Conservation (phyloP, 148 eudicot genomes). For the Silene conica region DNA sequence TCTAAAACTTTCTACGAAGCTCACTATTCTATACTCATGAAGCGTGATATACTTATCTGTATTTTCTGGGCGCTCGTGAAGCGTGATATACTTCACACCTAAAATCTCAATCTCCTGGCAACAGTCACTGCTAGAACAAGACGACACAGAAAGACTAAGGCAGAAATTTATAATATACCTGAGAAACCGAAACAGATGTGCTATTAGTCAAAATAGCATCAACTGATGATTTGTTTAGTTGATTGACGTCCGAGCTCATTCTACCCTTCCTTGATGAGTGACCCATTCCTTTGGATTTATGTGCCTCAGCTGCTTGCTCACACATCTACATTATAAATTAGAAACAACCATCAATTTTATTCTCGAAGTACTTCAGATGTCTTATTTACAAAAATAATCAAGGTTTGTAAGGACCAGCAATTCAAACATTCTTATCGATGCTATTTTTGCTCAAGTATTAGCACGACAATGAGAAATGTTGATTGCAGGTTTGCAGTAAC, state of each 20-base stretch:
- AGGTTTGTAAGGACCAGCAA: no score
- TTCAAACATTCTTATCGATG: no score
- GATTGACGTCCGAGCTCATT: constrained; percentile 55
- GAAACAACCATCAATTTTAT: not conserved
- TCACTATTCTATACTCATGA: not conserved
- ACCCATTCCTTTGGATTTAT: constrained; percentile 81
- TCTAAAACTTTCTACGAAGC: not conserved
- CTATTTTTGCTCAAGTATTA: no score
- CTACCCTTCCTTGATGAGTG: constrained; percentile 69
- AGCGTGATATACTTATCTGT: not conserved
- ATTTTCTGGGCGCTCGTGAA: not conserved
- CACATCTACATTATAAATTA: constrained; percentile 61
- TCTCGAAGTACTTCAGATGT: not conserved
- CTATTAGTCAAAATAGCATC: constrained; percentile 72
- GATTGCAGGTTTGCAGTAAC: no score
- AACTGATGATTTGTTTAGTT: constrained; percentile 70
- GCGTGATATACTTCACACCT: not conserved
- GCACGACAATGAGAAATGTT: no score
- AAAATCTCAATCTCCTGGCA: not conserved
- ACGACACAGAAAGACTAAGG: not conserved
- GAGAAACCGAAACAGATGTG: constrained; percentile 40
- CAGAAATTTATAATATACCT: constrained; percentile 41
- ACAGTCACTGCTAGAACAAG: not conserved
- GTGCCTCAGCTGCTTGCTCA: constrained; percentile 98
- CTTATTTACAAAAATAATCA: no score